phyloP scores from a whole-genome alignment of 106 monocot species.

The Dioscorea dumetorum region DNA sequence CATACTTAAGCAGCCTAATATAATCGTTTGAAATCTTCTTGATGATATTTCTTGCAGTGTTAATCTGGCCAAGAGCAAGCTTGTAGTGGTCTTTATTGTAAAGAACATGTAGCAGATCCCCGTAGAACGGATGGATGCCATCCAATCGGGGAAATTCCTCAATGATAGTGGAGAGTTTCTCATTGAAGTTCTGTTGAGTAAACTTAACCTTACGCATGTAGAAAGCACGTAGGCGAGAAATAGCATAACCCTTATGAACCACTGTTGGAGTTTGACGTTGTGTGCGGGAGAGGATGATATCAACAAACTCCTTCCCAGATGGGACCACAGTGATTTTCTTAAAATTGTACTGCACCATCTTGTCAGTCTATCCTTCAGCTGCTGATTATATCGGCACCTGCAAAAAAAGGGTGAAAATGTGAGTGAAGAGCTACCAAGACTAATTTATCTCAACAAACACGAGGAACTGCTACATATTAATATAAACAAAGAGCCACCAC shows the following conservation, averaged over 20 bases:
- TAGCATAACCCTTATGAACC: constrained; percentile 95
- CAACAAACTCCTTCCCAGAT: constrained; percentile 75
- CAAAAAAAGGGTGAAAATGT: no score
- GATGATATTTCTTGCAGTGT: constrained; percentile 87
- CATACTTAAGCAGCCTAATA: constrained; percentile 88
- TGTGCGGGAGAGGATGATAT: constrained; percentile 93
- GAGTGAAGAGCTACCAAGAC: no score
- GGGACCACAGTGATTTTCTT: constrained; percentile 95
- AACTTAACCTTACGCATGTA: constrained; percentile 94
- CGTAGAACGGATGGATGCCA: constrained; percentile 91
- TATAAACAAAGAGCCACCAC: no score
- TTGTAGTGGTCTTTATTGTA: constrained; percentile 99
- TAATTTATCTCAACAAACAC: no score
- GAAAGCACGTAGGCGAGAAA: constrained; percentile 80
- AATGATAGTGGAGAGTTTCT: constrained; percentile 82
- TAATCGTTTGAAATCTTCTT: constrained; percentile 83
- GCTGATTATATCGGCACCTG: no score
- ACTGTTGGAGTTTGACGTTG: constrained; percentile 97
- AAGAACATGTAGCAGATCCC: constrained; percentile 82
- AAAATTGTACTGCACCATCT: constrained; percentile 98
- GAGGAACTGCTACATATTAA: no score
- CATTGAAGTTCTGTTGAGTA: constrained; percentile 87
- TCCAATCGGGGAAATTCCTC: constrained; percentile 90
- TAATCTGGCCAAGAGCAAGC: constrained; percentile 91
- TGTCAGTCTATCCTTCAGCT: neutral